Evolutionary conservation across 371 early-diverging fungal genomes (phyloP).

Genomic region (Gilbertella persicaria): DNA sequence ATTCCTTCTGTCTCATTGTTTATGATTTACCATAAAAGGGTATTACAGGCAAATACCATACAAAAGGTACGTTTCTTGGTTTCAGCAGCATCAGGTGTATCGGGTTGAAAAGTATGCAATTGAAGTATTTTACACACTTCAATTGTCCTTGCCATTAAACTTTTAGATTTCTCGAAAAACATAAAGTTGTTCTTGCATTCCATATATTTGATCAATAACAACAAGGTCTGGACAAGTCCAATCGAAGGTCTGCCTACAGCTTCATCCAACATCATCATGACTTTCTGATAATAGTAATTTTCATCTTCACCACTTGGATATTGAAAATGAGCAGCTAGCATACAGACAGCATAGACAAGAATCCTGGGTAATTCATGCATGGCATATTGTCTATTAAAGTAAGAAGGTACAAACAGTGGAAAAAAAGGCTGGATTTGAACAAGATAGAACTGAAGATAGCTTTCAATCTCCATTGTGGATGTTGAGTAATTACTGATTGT

Average conservation of each 20-base stretch:
- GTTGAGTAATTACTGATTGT: slow-evolving; percentile 1
- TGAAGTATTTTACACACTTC: slow-evolving; percentile 25
- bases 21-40: slow-evolving; percentile 30
- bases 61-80: slow-evolving; percentile 45
- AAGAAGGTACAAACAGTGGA: slow-evolving; percentile 25
- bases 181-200: slow-evolving; percentile 40
- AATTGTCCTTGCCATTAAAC: slow-evolving; percentile 16
- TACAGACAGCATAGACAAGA: slow-evolving; percentile 56
- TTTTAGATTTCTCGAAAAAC: slow-evolving; percentile 21
- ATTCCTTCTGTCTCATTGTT: slow-evolving; percentile 16
- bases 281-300: slow-evolving; percentile 34
- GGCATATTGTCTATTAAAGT: slow-evolving; percentile 18
- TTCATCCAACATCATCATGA: slow-evolving; percentile 60
- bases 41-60: slow-evolving; percentile 43
- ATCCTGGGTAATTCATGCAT: slow-evolving; percentile 19
- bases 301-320: slow-evolving; percentile 12
- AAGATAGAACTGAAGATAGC: slow-evolving; percentile 14
- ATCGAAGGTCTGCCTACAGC: slow-evolving; percentile 65
- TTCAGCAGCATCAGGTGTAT: slow-evolving; percentile 21
- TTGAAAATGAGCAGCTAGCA: slow-evolving; percentile 45
- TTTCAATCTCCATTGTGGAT: slow-evolving; percentile 3
- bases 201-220: slow-evolving; percentile 72
- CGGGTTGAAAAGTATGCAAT: slow-evolving; percentile 11
- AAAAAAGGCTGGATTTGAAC: slow-evolving; percentile 25
- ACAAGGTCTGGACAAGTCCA: slow-evolving; percentile 68